Base-by-base conservation (phyloP, 2,329 filamentous ascomycete genomes). In the Phyllosticta paracitricarpa region DNA sequence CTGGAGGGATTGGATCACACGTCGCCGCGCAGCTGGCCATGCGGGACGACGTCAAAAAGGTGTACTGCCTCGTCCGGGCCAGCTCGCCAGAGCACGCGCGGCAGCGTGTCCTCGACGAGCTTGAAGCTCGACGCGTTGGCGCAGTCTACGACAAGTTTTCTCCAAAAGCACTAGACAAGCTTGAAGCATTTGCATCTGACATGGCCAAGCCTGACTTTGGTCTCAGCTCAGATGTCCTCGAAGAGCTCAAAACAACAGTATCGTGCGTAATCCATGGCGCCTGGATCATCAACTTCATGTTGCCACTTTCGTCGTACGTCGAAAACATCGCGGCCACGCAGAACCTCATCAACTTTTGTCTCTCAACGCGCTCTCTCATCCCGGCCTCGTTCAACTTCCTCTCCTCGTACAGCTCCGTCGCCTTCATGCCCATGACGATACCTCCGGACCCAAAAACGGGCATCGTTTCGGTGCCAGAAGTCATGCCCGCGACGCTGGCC, bases 1-100 rank as follows among this genome's bases (percentile, higher is more conserved):
- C 86, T 0, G 86, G 86, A 0, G 85, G 84, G 1, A 75, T 89
- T 0, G 86, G 86, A 1, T 77, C 82, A 0, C 84, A 87, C 64
- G 73, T 86, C 1, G 76, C 84, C 1, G 62, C 69, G 1, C 67
- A 73, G 51, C 64, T 77, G 1, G 66, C 72, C 22, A 61, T 54
- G 4, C 66, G 66, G 1, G 57, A 67, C 6, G 61, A 68, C 30
- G 69, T 75, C 5, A 61, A 66, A 2, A 72, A 72, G 6, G 72
- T 85, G 1, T 83, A 81, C 72, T 80, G 79, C 58, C 75, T 84
- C 2, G 78, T 83, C 6, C 76, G 82, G 30, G 80, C 80, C 1
- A 66, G 71, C 0, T 72, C 71, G 10, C 66, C 72, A 2, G 64
- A 73, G 0, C 68, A 69, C 8, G 68, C 74, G 1, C 65, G 67